These are phyloP conservation scores for Moesziomyces sp. DNA, from an alignment of 1,284 basidiomycete species.

Conservation along the genomic window DNA sequence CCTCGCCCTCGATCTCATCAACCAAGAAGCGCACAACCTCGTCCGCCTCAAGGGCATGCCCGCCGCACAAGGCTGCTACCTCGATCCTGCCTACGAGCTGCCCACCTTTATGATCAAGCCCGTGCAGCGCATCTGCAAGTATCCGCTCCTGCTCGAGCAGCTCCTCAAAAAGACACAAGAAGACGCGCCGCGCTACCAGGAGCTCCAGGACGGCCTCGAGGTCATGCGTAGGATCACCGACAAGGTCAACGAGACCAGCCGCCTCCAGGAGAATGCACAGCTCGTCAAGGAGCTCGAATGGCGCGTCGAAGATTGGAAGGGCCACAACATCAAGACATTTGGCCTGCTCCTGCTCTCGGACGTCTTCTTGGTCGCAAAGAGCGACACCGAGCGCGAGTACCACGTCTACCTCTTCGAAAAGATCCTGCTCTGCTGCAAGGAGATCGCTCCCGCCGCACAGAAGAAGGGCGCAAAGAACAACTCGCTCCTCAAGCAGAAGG, in stretches of 20 bases:
- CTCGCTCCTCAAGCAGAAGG: conserved; percentile 56
- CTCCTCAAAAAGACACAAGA: conserved; percentile 75
- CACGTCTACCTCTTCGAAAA: conserved; percentile 99
- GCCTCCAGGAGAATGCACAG: conserved; percentile 81
- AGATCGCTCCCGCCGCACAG: conserved; percentile 71
- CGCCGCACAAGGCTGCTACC: conserved; percentile 60
- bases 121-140: conserved; percentile 81
- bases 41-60: conserved; percentile 55
- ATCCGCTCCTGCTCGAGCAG: conserved; percentile 74
- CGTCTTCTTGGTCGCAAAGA: conserved; percentile 94
- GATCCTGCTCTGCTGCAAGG: conserved; percentile 99
- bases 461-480: conserved; percentile 68
- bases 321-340: conserved; percentile 92
- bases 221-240: conserved; percentile 93
- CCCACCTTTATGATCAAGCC: conserved; percentile 84
- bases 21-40: conserved; percentile 65
- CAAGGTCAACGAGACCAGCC: conserved; percentile 93
- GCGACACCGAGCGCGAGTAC: conserved; percentile 95
- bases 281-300: conserved; percentile 88
- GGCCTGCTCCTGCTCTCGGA: conserved; percentile 93
- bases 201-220: conserved; percentile 83
- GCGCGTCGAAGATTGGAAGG: conserved; percentile 99
- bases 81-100: conserved; percentile 75
- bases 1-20: conserved; percentile 82
- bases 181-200: conserved; percentile 72